A percentile compares a stretch with the other conserved stretches of the same genome.
These are phyloP conservation scores for Plasmodium reichenowi DNA, from an alignment of 169 alveolate species.

Conservation along the genomic window DNA sequence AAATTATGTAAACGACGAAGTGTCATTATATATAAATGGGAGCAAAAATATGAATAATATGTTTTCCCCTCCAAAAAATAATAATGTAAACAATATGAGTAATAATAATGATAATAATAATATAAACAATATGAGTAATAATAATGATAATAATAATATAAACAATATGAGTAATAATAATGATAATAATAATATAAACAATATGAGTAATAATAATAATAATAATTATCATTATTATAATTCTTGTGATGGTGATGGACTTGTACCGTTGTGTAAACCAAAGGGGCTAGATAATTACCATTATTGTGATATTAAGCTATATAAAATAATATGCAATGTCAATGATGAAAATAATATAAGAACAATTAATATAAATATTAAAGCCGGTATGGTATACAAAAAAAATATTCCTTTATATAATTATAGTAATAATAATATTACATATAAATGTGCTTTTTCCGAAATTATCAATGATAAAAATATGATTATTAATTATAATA, in stretches of 20 bases:
- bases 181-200: too few relatives aligned
- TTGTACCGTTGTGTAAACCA: too few relatives aligned
- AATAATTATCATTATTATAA: too few relatives aligned
- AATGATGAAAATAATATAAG: conserved; percentile 15
- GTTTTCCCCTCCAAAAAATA: not conserved
- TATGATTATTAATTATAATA: conserved; percentile 22
- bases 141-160: too few relatives aligned
- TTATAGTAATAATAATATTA: conserved; percentile 31
- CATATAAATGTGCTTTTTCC: conserved; percentile 16
- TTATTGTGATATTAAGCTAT: conserved; percentile 1
- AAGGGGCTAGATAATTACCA: not conserved
- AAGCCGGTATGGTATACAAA: conserved; percentile 23
- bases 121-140: too few relatives aligned
- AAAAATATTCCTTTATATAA: conserved; percentile 37
- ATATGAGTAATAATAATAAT: too few relatives aligned
- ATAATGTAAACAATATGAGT: not conserved
- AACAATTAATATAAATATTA: conserved; percentile 28
- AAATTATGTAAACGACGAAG: not conserved
- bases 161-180: too few relatives aligned
- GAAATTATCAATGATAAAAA: conserved; percentile 33
- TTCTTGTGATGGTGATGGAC: too few relatives aligned
- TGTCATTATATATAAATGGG: not conserved
- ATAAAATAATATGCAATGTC: conserved; percentile 47
- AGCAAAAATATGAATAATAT: too few relatives aligned
- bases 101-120: not conserved